A percentile compares a stretch with the other conserved stretches of the same genome.
These are phyloP conservation scores for Hyaloscypha finlandica DNA, from an alignment of 495 filamentous ascomycete genomes.

Conservation along the genomic window DNA sequence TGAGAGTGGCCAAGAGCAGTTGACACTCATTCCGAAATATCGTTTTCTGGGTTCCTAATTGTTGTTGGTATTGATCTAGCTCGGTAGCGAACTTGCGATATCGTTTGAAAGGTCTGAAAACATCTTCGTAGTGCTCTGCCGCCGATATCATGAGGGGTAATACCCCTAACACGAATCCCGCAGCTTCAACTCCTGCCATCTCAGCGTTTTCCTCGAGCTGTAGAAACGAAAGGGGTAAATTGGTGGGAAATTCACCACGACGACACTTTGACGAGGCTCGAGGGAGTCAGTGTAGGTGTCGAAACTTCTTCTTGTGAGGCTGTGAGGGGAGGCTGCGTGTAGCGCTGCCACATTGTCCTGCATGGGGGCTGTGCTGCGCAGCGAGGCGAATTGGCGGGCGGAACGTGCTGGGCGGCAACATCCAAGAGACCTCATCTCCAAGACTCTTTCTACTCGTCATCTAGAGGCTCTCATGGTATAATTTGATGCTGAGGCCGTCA, in stretches of 20 bases:
- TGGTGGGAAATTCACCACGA: too few species aligned
- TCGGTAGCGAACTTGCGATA: conserved; percentile 22
- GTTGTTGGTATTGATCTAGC: conserved; percentile 16
- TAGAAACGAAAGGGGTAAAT: background rate
- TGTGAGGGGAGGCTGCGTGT: too few species aligned
- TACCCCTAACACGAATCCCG: conserved; percentile 33
- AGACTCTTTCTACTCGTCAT: too few species aligned
- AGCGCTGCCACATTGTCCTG: too few species aligned
- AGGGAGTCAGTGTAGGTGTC: too few species aligned
- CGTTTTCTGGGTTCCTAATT: conserved; percentile 22
- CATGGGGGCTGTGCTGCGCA: too few species aligned
- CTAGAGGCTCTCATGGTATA: background rate
- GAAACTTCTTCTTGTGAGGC: too few species aligned
- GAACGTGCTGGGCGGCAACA: background rate
- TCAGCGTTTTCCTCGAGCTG: background rate
- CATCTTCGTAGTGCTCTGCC: conserved; percentile 35
- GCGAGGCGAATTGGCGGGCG: conserved; percentile 2
- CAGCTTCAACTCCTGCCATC: conserved; percentile 23
- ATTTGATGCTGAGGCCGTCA: background rate
- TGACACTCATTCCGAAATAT: conserved; percentile 27
- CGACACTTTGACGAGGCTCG: too few species aligned
- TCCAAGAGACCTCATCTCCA: too few species aligned
- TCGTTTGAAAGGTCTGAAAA: conserved; percentile 32
- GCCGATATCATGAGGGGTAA: conserved; percentile 35
- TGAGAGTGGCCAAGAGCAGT: conserved; percentile 17